phyloP scores from a whole-genome alignment of 345 rosid species.

The Murraya koenigii region DNA sequence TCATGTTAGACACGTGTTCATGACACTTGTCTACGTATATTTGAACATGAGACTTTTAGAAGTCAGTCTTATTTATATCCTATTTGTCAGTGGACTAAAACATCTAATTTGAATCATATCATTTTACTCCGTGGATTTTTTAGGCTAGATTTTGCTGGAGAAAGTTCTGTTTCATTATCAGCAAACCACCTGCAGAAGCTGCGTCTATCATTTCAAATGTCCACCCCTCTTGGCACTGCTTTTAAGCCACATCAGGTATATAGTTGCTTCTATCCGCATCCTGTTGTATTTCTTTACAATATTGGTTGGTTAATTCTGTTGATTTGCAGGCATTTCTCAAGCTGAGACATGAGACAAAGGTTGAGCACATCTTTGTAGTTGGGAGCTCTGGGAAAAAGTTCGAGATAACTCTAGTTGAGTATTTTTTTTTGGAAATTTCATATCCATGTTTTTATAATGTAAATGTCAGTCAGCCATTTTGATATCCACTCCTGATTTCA shows the following conservation, averaged over 20 bases:
- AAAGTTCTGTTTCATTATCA: conserved; percentile 56
- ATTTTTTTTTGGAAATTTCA: not conserved
- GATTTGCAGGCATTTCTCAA: conserved; percentile 80
- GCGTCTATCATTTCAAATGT: conserved; percentile 66
- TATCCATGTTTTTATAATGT: not conserved
- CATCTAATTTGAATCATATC: not conserved
- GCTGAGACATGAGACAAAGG: conserved; percentile 79
- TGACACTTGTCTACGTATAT: not conserved
- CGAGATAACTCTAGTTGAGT: conserved; percentile 79
- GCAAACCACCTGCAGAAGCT: conserved; percentile 98
- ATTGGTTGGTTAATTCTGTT: conserved; percentile 28
- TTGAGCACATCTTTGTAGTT: conserved; percentile 84
- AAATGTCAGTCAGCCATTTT: not conserved
- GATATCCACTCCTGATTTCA: not conserved
- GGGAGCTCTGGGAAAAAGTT: conserved; percentile 69
- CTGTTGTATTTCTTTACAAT: conserved; percentile 2
- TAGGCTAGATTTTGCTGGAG: conserved; percentile 76
- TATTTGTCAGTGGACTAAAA: not conserved
- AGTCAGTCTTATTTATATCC: not conserved
- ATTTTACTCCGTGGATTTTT: not conserved
- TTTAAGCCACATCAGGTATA: conserved; percentile 97
- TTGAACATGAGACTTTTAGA: not conserved
- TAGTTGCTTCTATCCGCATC: conserved; percentile 6
- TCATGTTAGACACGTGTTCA: not conserved
- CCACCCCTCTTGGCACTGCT: conserved; percentile 59